phyloP scores from a whole-genome alignment of 257 asterid genomes.

The Petrea volubilis region DNA sequence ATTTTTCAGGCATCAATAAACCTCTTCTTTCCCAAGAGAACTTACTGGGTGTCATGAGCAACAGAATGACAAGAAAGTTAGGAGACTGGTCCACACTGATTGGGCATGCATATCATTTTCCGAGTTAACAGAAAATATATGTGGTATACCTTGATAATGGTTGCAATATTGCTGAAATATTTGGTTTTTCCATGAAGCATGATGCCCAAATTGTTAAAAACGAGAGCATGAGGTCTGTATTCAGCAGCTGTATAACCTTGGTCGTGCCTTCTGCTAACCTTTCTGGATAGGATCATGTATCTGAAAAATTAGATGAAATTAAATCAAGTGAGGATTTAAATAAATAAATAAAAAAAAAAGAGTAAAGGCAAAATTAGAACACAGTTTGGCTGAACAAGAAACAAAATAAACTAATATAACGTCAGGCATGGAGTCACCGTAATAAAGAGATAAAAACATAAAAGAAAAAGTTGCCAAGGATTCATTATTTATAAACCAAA shows the following conservation, averaged over 20 bases:
- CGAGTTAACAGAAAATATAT: conserved; percentile 18
- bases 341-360: too few species aligned
- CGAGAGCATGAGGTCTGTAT: conserved; percentile 34
- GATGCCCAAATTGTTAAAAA: conserved; percentile 63
- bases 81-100: not conserved
- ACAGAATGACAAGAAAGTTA: not conserved
- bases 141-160: conserved; percentile 58
- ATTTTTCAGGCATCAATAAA: not conserved
- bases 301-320: conserved; percentile 40
- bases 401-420: not conserved
- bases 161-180: conserved; percentile 51
- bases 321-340: conserved; percentile 3
- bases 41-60: not conserved
- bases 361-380: conserved; percentile 12
- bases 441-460: not conserved
- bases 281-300: conserved; percentile 56
- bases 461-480: too few species aligned
- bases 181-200: conserved; percentile 73
- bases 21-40: conserved; percentile 1
- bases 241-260: conserved; percentile 38
- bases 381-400: conserved; percentile 16
- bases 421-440: conserved; percentile 6
- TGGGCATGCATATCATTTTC: conserved; percentile 5
- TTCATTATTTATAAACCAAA: too few species aligned
- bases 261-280: conserved; percentile 31